These are phyloP conservation scores for Dactylellina leptospora DNA, from an alignment of 2,329 filamentous ascomycete genomes.

Conservation along the genomic window DNA sequence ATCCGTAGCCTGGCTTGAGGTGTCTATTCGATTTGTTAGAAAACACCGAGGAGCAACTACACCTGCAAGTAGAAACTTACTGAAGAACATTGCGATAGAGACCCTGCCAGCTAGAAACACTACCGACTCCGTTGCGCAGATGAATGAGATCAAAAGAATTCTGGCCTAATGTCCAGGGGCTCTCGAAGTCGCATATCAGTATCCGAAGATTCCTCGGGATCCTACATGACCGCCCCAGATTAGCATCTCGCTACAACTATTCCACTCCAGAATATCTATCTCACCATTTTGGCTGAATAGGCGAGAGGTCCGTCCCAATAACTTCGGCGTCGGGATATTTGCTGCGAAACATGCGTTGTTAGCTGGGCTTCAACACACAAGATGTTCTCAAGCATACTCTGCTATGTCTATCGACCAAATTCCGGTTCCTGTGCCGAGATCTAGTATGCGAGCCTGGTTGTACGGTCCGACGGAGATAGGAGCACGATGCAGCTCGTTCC, in stretches of 20 bases:
- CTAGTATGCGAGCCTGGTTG: slow-evolving; percentile 63
- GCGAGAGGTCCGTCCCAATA: slow-evolving; percentile 61
- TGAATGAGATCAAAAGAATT: slow-evolving; percentile 84
- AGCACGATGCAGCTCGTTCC: slow-evolving; percentile 63
- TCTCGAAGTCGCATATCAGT: slow-evolving; percentile 78
- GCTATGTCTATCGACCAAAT: slow-evolving; percentile 92
- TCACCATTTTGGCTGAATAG: slow-evolving; percentile 60
- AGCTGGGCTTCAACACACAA: slow-evolving; percentile 51
- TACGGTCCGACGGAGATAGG: slow-evolving; percentile 60
- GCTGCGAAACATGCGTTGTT: slow-evolving; percentile 57
- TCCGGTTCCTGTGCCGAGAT: slow-evolving; percentile 84
- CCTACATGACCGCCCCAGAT: slow-evolving; percentile 62
- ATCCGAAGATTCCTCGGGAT: slow-evolving; percentile 73
- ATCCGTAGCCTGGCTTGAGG: slow-evolving; percentile 76
- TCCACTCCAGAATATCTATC: neutral
- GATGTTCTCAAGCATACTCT: slow-evolving; percentile 62
- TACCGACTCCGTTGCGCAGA: slow-evolving; percentile 79
- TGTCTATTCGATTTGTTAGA: slow-evolving; percentile 65
- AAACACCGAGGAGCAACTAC: neutral
- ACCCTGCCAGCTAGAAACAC: slow-evolving; percentile 77
- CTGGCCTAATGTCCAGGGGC: slow-evolving; percentile 73
- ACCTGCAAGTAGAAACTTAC: slow-evolving; percentile 63
- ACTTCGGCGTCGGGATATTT: slow-evolving; percentile 68
- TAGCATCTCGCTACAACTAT: neutral
- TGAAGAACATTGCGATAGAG: slow-evolving; percentile 76